Evolutionary conservation across 2,329 filamentous ascomycete species (phyloP).

Genomic region (Scytalidium lignicola): DNA sequence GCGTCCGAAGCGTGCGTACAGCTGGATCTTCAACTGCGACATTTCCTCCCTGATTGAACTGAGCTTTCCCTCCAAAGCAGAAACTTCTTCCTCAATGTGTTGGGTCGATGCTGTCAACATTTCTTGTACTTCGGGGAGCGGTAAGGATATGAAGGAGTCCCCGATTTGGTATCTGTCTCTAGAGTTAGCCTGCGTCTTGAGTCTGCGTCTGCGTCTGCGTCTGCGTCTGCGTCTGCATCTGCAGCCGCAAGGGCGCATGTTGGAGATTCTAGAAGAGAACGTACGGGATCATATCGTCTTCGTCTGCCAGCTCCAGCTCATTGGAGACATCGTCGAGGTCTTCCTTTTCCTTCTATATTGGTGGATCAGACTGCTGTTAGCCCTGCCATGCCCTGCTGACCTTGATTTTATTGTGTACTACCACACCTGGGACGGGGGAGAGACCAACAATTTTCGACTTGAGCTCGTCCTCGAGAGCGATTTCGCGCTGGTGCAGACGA

Average conservation of each 20-base stretch:
- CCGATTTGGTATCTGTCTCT: constrained; percentile 85
- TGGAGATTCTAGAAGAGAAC: no score
- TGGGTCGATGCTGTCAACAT: constrained; percentile 69
- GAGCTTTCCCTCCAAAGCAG: constrained; percentile 71
- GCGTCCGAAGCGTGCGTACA: constrained; percentile 92
- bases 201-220: no score
- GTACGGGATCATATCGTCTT: constrained; percentile 89
- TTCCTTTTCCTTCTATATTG: constrained; percentile 87
- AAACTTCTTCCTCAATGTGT: constrained; percentile 72
- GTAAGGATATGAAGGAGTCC: constrained; percentile 87
- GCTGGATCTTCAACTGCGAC: constrained; percentile 79
- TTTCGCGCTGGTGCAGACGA: constrained; percentile 82
- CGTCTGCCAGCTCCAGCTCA: constrained; percentile 90
- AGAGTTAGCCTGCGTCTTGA: constrained; percentile 1
- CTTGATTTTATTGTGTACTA: no score
- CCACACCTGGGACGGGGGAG: not conserved
- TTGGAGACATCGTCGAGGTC: constrained; percentile 88
- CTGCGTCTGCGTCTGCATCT: no score
- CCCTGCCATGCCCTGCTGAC: not conserved
- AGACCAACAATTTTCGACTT: constrained; percentile 69
- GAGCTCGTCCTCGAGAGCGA: constrained; percentile 72
- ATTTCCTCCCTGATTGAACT: constrained; percentile 76
- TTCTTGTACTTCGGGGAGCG: constrained; percentile 79
- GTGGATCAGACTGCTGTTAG: not conserved
- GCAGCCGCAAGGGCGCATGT: no score